Evolutionary conservation across 1,139 yeast species (phyloP), one percentile per base, ranked within the genome.

Genomic region (Lodderomyces jiufengensis): DNA sequence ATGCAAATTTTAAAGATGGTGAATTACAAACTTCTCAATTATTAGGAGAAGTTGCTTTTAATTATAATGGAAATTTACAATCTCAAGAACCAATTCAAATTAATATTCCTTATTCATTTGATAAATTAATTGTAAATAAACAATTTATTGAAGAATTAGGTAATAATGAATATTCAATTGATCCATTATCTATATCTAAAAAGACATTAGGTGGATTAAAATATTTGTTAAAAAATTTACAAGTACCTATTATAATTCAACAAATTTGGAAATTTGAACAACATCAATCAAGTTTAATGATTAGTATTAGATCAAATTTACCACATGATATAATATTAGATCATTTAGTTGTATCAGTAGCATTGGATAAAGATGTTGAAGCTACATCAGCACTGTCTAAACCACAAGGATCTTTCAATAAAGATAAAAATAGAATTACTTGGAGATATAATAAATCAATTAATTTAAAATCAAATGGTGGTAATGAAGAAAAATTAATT

Each of bases 191-290:
- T 8, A 70, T 78, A 23, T 47, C 67, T 21, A 66, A 76, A 10
- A 78, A 78, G 51, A 80, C 90, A 2, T 64, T 82, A 32, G 92
- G 92, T 24, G 95, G 86, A 0, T 59, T 85, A 50, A 84, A 84
- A 54, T 85, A 84, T 52, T 70, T 83, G 52, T 41, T 49, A 15
- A 57, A 50, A 21, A 58, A 79, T 43, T 66, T 65, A 37, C 63
- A 67, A 30, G 76, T 80, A 1, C 97, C 97, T n/a, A 59, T 90
- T 21, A 61, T 77, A 21, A 70, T 90, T 32, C 73, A 78, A 31
- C 96, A 95, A 32, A 77, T 84, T 31, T 90, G 97, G 97, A 82
- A 88, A 51, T 82, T 82, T 52, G 96, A 88, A 57, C 70, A 74
- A 15, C 83, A 74, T 40, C 96, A 88, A 60, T 81, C 96, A 1